Percentiles rank a stretch among this genome's conserved stretches.
Evolutionary conservation across 352 stramenopile species (phyloP).

Genomic region (Globisporangium perplexum): DNA sequence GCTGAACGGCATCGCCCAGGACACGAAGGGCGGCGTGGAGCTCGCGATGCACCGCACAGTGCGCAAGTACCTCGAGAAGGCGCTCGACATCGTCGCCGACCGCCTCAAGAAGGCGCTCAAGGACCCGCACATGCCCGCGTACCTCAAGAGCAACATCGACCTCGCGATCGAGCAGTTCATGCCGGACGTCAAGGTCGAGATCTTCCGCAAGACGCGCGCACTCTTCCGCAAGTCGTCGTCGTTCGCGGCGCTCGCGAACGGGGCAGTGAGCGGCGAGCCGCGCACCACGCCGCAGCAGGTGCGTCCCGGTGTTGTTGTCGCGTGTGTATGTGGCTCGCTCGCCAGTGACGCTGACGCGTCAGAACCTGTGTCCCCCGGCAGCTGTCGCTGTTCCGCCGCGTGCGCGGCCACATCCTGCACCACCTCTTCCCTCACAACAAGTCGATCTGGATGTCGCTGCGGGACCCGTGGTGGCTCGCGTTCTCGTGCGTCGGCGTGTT

Average conservation of each 20-base stretch:
- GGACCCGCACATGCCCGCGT: conserved; percentile 78
- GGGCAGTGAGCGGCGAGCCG: neutral
- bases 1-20: conserved; percentile 77
- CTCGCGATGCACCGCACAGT: conserved; percentile 76
- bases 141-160: conserved; percentile 83
- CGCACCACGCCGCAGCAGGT: neutral
- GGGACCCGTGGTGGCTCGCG: conserved; percentile 73
- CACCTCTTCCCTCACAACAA: conserved; percentile 86
- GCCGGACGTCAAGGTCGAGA: conserved; percentile 86
- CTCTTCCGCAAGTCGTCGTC: conserved; percentile 41
- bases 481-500: conserved; percentile 80
- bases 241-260: conserved; percentile 4
- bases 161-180: conserved; percentile 84
- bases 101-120: conserved; percentile 74
- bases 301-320: neutral
- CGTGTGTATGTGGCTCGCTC: too few species aligned
- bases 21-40: conserved; percentile 82
- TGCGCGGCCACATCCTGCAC: conserved; percentile 80
- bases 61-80: conserved; percentile 68
- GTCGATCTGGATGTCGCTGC: conserved; percentile 83
- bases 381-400: conserved; percentile 31
- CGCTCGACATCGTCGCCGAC: conserved; percentile 70
- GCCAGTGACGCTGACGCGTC: too few species aligned
- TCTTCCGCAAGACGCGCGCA: conserved; percentile 79
- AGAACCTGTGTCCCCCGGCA: too few species aligned